Base-by-base conservation (phyloP, 805 yeast species). In the Wickerhamomyces strasburgensis region DNA sequence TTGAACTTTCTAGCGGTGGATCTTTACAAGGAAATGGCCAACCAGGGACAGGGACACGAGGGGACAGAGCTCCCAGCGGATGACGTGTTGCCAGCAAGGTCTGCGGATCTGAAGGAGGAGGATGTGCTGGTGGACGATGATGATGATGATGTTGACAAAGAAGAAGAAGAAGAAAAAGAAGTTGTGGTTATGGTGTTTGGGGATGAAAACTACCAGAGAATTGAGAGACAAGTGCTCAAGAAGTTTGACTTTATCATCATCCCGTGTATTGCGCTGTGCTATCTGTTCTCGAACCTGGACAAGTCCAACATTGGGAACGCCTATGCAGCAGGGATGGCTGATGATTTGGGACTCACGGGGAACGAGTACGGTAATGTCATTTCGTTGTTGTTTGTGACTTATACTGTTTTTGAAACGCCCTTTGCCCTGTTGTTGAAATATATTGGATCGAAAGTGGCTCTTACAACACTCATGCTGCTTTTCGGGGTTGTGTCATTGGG, bases 281-380 rank as follows among this genome's bases (percentile, higher is more conserved):
- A 71, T 49, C 64, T 73, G 38, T 57, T 69, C 31, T 67, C 76
- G 3, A 63, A 65, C 33, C 56, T 76, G 38, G 82, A 76, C 54
- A 65, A 73, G 41, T 70, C 78, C 11, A 75, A 75, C 49, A 72
- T 76, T 37, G 80, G 81, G 46, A 76, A 76, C 49, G 81, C 81
- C 8, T 65, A 65, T 29, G 63, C 72, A 3, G 80, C 77, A 11
- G 81, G 82, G 4, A 45, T 75, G 42, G 54, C 62, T 0, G 58
- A 59, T 19, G 70, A 64, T 37, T 39, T 73, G 14, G 58, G 61
- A 6, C 50, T 73, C 18, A 47, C 55, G 1, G 62, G 61, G 1
- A 55, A 51, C 16, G 67, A 72, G 44, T 72, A 61, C 46, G 65
- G 69, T 17, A 62, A 61, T 26, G 66, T 64, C 19, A 70, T 69